Evolutionary conservation across 352 stramenopile species (phyloP).

Genomic region (Phytopythium oedochilum): DNA sequence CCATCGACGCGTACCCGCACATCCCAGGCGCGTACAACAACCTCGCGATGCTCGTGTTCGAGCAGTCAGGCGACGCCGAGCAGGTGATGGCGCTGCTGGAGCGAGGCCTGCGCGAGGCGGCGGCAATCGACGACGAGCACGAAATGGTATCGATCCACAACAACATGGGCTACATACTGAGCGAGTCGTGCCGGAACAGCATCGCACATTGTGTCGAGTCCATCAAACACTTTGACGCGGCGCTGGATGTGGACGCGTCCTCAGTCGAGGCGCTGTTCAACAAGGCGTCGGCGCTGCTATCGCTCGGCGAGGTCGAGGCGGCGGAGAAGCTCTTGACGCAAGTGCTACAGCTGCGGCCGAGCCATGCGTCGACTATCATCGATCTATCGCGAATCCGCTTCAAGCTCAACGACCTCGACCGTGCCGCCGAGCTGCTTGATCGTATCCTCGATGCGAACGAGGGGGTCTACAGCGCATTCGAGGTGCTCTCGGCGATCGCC

Average conservation of each 20-base stretch:
- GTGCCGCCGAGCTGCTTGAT: constrained; percentile 44
- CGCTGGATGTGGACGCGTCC: constrained; percentile 25
- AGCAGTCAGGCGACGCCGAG: constrained; percentile 11
- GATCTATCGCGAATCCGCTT: constrained; percentile 57
- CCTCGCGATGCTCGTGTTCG: constrained; percentile 53
- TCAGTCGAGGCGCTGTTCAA: constrained; percentile 60
- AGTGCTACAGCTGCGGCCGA: constrained; percentile 37
- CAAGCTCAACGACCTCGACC: constrained; percentile 26
- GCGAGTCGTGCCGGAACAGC: constrained; percentile 20
- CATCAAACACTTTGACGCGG: constrained; percentile 56
- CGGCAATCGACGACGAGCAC: constrained; percentile 23
- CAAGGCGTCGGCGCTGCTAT: constrained; percentile 55
- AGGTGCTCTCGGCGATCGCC: constrained; percentile 34
- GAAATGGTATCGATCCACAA: constrained; percentile 53
- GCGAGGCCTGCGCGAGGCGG: constrained; percentile 29
- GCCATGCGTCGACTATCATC: constrained; percentile 28
- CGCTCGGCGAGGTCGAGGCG: constrained; percentile 25
- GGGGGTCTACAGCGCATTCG: background rate
- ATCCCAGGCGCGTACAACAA: constrained; percentile 76
- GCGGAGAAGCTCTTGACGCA: constrained; percentile 31
- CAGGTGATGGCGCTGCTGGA: constrained; percentile 36
- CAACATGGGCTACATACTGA: constrained; percentile 65
- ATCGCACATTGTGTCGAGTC: constrained; percentile 35
- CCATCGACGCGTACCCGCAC: constrained; percentile 42
- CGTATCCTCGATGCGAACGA: constrained; percentile 21